phyloP scores from a whole-genome alignment of 768 basidiomycete genomes.

The Paxillus ammoniavirescens region DNA sequence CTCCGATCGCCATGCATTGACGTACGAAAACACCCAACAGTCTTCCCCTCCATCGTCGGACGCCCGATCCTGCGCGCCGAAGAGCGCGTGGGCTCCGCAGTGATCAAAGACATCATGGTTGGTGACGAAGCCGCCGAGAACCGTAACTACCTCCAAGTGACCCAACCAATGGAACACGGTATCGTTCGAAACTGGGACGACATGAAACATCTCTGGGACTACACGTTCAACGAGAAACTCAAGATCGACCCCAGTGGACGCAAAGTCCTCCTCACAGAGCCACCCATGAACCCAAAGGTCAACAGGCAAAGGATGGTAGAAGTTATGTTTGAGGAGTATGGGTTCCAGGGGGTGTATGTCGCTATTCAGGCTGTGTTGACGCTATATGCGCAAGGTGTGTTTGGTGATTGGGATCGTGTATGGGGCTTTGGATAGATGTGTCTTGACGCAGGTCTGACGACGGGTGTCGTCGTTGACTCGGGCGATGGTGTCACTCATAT shows the following conservation, averaged over 20 bases:
- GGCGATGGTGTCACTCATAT: constrained; percentile 99
- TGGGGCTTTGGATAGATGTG: background rate
- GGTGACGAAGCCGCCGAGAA: constrained; percentile 95
- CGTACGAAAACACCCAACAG: constrained; percentile 35
- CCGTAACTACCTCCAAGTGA: constrained; percentile 93
- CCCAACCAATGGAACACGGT: constrained; percentile 99
- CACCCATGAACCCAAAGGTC: constrained; percentile 96
- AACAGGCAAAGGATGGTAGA: constrained; percentile 94
- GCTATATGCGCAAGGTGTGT: constrained; percentile 92
- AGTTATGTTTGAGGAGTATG: constrained; percentile 99
- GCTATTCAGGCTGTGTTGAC: constrained; percentile 99
- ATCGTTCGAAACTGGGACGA: constrained; percentile 99
- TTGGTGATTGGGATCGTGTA: background rate
- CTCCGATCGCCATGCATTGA: background rate
- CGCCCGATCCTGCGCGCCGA: constrained; percentile 97
- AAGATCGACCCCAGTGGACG: constrained; percentile 80
- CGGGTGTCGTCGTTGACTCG: constrained; percentile 98
- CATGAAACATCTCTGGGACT: constrained; percentile 98
- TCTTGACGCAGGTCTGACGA: constrained; percentile 77
- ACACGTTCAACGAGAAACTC: constrained; percentile 96
- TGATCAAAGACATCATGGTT: constrained; percentile 97
- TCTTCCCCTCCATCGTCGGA: constrained; percentile 96
- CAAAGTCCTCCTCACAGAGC: constrained; percentile 94
- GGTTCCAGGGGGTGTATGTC: constrained; percentile 92
- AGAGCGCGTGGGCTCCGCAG: constrained; percentile 81